Evolutionary conservation across 2,329 filamentous ascomycete species (phyloP).

Genomic region (Madurella mycetomatis): DNA sequence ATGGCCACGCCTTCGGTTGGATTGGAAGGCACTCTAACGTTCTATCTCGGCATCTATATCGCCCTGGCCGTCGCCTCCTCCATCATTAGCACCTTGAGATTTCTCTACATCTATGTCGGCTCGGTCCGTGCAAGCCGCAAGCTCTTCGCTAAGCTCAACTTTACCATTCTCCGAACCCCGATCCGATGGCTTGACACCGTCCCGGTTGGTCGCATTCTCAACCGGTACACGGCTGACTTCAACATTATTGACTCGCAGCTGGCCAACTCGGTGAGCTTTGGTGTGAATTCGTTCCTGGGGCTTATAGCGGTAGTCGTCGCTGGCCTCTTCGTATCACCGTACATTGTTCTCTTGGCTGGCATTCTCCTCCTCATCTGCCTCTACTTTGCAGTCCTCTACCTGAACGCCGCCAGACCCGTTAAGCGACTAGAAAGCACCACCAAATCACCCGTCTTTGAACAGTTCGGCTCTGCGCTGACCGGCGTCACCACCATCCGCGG

Average conservation of each 20-base stretch:
- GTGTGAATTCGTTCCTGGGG: constrained; percentile 55
- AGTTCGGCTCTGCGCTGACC: constrained; percentile 67
- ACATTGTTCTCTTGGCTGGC: constrained; percentile 59
- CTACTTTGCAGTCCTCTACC: constrained; percentile 57
- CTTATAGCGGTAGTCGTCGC: constrained; percentile 64
- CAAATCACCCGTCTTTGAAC: constrained; percentile 76
- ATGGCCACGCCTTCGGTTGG: constrained; percentile 28
- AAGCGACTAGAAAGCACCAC: constrained; percentile 73
- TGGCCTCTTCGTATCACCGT: constrained; percentile 62
- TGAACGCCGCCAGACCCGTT: constrained; percentile 67
- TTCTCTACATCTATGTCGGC: constrained; percentile 58
- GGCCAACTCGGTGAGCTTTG: constrained; percentile 58
- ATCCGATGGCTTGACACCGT: constrained; percentile 79
- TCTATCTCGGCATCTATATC: constrained; percentile 66
- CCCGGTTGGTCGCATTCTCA: constrained; percentile 70
- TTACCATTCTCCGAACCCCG: constrained; percentile 64
- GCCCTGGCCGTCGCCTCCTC: constrained; percentile 54
- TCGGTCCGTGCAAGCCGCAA: constrained; percentile 64
- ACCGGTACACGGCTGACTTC: constrained; percentile 76
- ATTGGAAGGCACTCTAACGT: constrained; percentile 43
- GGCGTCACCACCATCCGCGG: constrained; percentile 73
- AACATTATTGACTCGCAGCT: constrained; percentile 66
- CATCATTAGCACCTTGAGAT: constrained; percentile 57
- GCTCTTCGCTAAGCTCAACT: constrained; percentile 64
- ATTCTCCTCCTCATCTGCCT: constrained; percentile 54